Evolutionary conservation across 139 green algal genomes (phyloP).

Genomic region (Deuterostichococcus epilithicus): DNA sequence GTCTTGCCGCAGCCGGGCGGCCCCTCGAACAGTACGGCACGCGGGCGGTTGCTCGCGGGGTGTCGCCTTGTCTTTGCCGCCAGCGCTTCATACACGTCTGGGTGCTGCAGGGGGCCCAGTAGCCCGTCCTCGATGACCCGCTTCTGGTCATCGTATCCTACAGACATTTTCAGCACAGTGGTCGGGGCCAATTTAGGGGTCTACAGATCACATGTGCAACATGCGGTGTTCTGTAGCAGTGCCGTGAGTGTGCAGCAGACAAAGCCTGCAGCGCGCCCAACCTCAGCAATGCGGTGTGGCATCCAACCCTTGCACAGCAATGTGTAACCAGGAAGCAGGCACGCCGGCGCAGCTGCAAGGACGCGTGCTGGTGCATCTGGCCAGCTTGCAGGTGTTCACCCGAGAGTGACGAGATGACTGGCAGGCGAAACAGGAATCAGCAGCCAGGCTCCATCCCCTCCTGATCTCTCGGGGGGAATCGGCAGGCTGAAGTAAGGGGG

Average conservation of each 20-base stretch:
- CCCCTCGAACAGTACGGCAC: conserved; percentile 87
- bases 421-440: no score
- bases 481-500: no score
- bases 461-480: no score
- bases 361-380: no score
- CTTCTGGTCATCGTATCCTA: conserved; percentile 90
- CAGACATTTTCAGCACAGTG: conserved; percentile 1
- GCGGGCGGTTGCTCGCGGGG: conserved; percentile 18
- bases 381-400: no score
- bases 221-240: not conserved
- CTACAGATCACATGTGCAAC: conserved; percentile 4
- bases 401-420: no score
- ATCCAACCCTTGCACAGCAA: no score
- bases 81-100: conserved; percentile 76
- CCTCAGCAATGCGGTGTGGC: no score
- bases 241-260: not conserved
- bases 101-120: conserved; percentile 70
- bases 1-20: conserved; percentile 87
- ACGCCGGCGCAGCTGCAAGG: no score
- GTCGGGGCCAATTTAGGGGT: not conserved
- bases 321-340: no score
- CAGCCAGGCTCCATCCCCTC: not conserved
- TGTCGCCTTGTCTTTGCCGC: conserved; percentile 46
- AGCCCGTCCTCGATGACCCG: conserved; percentile 83
- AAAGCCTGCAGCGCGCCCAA: no score